These are phyloP conservation scores for Effrenium voratum DNA, from an alignment of 73 alveolate genomes.

Conservation along the genomic window DNA sequence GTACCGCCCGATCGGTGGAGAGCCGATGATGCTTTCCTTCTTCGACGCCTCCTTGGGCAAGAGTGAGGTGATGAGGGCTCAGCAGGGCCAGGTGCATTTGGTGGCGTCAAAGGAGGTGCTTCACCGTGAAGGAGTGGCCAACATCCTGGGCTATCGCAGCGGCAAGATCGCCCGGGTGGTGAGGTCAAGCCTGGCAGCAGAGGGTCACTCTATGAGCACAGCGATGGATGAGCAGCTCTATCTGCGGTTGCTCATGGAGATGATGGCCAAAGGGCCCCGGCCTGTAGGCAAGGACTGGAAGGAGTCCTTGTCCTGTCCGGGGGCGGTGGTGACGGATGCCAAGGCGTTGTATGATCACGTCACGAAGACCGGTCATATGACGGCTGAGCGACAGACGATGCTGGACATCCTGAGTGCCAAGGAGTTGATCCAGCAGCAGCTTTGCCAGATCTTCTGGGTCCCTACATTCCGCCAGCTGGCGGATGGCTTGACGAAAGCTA, in stretches of 20 bases:
- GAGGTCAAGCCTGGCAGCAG: constrained; percentile 50
- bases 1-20: neutral
- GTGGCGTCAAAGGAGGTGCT: neutral
- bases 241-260: neutral
- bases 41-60: constrained; percentile 56
- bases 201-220: neutral
- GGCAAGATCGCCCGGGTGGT: constrained; percentile 35
- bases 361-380: neutral
- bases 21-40: neutral
- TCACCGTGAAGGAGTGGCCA: neutral
- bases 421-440: neutral
- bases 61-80: neutral
- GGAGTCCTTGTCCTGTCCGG: neutral
- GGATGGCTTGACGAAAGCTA: constrained; percentile 30
- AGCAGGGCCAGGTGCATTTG: constrained; percentile 34
- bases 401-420: neutral
- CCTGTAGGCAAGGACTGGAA: neutral
- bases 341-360: constrained; percentile 26
- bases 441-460: neutral
- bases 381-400: constrained; percentile 20
- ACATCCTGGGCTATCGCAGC: neutral
- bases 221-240: constrained; percentile 38
- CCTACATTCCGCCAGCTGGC: constrained; percentile 20
- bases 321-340: constrained; percentile 42
- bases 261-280: neutral